Conservation (phyloP, 1,284 basidiomycete genomes). For the Ustilago esculenta region DNA sequence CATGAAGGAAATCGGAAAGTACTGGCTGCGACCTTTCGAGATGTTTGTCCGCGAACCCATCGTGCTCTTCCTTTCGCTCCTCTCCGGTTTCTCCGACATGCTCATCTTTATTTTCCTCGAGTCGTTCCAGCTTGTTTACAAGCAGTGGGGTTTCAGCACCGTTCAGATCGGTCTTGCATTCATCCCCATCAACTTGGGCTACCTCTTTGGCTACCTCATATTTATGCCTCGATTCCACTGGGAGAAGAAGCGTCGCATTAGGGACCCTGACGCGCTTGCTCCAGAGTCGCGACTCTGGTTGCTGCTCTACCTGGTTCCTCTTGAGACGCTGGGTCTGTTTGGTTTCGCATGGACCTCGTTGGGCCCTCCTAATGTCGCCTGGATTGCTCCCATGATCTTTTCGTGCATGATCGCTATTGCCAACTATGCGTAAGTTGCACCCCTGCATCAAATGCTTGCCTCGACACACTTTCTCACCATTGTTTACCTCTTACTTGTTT, state of each 20-base stretch:
- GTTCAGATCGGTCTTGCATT: conserved; percentile 67
- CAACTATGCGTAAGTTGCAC: conserved; percentile 58
- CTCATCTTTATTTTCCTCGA: conserved; percentile 69
- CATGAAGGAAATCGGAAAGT: conserved; percentile 64
- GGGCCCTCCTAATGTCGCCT: conserved; percentile 67
- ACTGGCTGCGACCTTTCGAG: conserved; percentile 67
- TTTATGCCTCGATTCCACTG: conserved; percentile 66
- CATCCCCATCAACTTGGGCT: conserved; percentile 68
- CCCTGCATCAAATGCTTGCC: too few species aligned
- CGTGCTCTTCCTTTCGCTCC: conserved; percentile 68
- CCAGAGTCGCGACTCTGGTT: conserved; percentile 68
- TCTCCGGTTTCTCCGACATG: conserved; percentile 68
- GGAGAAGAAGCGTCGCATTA: conserved; percentile 54
- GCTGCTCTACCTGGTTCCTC: conserved; percentile 67
- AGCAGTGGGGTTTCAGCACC: conserved; percentile 68
- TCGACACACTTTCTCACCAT: too few species aligned
- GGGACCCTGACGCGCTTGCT: conserved; percentile 54
- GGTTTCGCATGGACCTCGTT: conserved; percentile 69
- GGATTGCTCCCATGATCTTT: conserved; percentile 69
- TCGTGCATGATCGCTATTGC: conserved; percentile 68
- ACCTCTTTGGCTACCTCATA: conserved; percentile 66
- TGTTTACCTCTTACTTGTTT: too few species aligned
- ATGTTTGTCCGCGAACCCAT: conserved; percentile 69
- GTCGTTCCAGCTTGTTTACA: conserved; percentile 68
- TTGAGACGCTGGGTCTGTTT: conserved; percentile 68